Percentiles rank a stretch among this genome's conserved stretches.
phyloP scores from a whole-genome alignment of 257 asterid genomes.

The Solanum chaucha region DNA sequence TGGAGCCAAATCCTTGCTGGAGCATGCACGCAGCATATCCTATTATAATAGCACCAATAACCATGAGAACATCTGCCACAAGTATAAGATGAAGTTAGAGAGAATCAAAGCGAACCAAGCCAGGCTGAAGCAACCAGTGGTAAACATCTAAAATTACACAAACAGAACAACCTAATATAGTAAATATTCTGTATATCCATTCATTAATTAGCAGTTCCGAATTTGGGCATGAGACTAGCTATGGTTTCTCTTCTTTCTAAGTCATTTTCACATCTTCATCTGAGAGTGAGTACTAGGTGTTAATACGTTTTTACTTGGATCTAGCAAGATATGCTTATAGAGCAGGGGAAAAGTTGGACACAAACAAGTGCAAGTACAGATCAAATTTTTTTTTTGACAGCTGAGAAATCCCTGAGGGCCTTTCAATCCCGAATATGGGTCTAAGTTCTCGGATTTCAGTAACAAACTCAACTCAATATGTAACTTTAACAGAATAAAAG shows the following conservation, averaged over 20 bases:
- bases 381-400: not conserved
- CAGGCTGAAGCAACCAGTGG: not conserved
- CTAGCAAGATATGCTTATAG: not conserved
- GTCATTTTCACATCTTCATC: not conserved
- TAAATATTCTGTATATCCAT: not conserved
- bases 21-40: conserved; percentile 69
- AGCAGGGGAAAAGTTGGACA: not conserved
- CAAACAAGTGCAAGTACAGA: not conserved
- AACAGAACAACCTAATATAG: not conserved
- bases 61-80: conserved; percentile 80
- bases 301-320: not conserved
- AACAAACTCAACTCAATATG: not conserved
- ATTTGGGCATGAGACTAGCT: not conserved
- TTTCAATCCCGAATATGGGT: not conserved
- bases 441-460: not conserved
- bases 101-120: not conserved
- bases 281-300: not conserved
- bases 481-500: not conserved
- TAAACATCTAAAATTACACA: not conserved
- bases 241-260: not conserved
- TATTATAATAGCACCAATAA: conserved; percentile 66
- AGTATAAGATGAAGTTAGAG: conserved; percentile 5
- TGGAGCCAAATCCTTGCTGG: conserved; percentile 85
- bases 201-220: not conserved
- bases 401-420: not conserved